phyloP scores from a whole-genome alignment of 768 basidiomycete species.

The Agrocybe pediades region DNA sequence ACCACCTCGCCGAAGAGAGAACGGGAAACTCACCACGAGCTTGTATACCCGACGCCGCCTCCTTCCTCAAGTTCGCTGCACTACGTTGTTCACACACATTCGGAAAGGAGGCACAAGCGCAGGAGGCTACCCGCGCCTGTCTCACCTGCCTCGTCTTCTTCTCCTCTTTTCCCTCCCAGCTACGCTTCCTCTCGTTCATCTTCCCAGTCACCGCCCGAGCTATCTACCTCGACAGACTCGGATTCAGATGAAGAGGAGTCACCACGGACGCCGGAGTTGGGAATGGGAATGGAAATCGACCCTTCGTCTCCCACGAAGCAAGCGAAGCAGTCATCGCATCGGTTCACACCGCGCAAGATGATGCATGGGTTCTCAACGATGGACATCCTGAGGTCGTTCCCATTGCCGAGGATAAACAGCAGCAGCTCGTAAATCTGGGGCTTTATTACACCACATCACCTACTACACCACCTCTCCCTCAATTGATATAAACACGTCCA shows the following conservation, averaged over 20 bases:
- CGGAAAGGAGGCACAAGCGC: slow-evolving; percentile 20
- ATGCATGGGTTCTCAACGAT: slow-evolving; percentile 32
- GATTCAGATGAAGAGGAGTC: neutral
- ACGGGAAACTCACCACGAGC: neutral
- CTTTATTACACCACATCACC: neutral
- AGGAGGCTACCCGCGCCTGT: slow-evolving; percentile 8
- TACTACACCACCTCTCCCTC: no score
- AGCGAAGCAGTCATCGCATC: neutral
- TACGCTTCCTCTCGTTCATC: slow-evolving; percentile 25
- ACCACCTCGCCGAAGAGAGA: neutral
- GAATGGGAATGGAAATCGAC: slow-evolving; percentile 10
- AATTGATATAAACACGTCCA: neutral
- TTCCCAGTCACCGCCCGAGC: slow-evolving; percentile 19
- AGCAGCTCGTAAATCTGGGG: slow-evolving; percentile 24
- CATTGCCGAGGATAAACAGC: slow-evolving; percentile 39
- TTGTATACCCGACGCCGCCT: slow-evolving; percentile 9
- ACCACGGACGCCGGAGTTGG: slow-evolving; percentile 23
- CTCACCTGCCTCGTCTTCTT: slow-evolving; percentile 30
- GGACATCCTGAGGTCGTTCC: slow-evolving; percentile 51
- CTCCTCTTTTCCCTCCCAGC: slow-evolving; percentile 30
- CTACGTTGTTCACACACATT: neutral
- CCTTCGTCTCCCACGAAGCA: slow-evolving; percentile 9
- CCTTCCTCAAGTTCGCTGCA: slow-evolving; percentile 17
- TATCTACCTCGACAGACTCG: neutral
- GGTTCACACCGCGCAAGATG: slow-evolving; percentile 16